Conservation (phyloP, 1,284 basidiomycete species). For the Taiwanofungus camphoratus region DNA sequence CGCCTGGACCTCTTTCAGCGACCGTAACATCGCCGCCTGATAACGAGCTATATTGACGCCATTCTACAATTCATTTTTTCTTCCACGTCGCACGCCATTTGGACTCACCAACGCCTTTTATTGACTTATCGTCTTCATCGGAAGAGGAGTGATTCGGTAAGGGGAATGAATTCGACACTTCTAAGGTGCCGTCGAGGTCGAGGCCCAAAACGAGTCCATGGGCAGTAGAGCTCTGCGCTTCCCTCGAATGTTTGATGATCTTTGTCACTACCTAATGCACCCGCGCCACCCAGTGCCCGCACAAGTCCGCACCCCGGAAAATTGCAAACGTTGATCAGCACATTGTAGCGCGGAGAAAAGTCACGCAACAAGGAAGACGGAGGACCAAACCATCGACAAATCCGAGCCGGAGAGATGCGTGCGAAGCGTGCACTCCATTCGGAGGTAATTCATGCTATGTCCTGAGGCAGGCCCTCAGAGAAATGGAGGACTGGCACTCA, state of each 20-base stretch:
- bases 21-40: slow-evolving; percentile 81
- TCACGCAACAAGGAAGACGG: neutral
- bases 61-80: slow-evolving; percentile 4
- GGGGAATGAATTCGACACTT: slow-evolving; percentile 91
- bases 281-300: neutral
- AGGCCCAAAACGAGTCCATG: slow-evolving; percentile 87
- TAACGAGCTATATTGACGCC: slow-evolving; percentile 57
- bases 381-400: neutral
- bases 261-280: slow-evolving; percentile 77
- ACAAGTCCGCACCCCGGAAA: slow-evolving; percentile 5
- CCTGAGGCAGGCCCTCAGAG: neutral
- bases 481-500: slow-evolving; percentile 33
- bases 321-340: slow-evolving; percentile 1
- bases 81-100: neutral
- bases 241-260: slow-evolving; percentile 84
- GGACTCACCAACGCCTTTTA: slow-evolving; percentile 62
- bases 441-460: neutral
- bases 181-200: slow-evolving; percentile 86
- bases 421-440: too few relatives aligned
- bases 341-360: neutral
- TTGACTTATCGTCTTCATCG: slow-evolving; percentile 74
- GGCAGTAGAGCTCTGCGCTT: slow-evolving; percentile 60
- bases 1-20: slow-evolving; percentile 87
- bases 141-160: slow-evolving; percentile 68
- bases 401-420: neutral